phyloP scores from a whole-genome alignment of 805 yeast species.

The Candida morakotiae region DNA sequence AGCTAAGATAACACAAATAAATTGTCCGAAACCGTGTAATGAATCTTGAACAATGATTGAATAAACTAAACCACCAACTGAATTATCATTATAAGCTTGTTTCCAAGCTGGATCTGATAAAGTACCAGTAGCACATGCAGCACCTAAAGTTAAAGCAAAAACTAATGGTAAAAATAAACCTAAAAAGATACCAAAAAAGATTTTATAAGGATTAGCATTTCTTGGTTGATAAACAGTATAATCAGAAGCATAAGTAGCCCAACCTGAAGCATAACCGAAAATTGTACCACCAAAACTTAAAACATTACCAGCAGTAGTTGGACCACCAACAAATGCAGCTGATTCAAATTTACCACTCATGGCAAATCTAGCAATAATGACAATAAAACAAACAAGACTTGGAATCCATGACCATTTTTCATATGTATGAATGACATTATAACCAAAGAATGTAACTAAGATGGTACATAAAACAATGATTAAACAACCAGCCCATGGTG shows the following conservation, averaged over 20 bases:
- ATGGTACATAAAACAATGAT: slow-evolving; percentile 66
- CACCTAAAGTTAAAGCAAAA: slow-evolving; percentile 77
- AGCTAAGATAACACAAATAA: slow-evolving; percentile 80
- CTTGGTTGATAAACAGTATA: slow-evolving; percentile 84
- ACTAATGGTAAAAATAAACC: slow-evolving; percentile 69
- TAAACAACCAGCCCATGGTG: slow-evolving; percentile 90
- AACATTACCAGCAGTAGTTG: slow-evolving; percentile 68
- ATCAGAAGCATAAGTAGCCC: slow-evolving; percentile 92
- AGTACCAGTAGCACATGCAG: slow-evolving; percentile 76
- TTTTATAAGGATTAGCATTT: slow-evolving; percentile 51
- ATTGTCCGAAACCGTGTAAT: slow-evolving; percentile 84
- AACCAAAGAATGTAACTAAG: slow-evolving; percentile 77
- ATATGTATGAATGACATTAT: slow-evolving; percentile 72
- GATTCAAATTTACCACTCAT: slow-evolving; percentile 60
- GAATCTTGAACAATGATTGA: slow-evolving; percentile 75
- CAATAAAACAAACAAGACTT: slow-evolving; percentile 64
- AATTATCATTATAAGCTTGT: slow-evolving; percentile 21
- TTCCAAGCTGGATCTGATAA: slow-evolving; percentile 31
- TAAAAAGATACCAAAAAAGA: slow-evolving; percentile 58
- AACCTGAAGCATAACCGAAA: slow-evolving; percentile 89
- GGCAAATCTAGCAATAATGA: slow-evolving; percentile 73
- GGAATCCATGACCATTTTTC: slow-evolving; percentile 92
- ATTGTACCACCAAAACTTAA: slow-evolving; percentile 78
- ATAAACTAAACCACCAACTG: slow-evolving; percentile 71
- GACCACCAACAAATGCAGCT: slow-evolving; percentile 50